phyloP scores from a whole-genome alignment of 768 basidiomycete species.

The Lactarius quietus region DNA sequence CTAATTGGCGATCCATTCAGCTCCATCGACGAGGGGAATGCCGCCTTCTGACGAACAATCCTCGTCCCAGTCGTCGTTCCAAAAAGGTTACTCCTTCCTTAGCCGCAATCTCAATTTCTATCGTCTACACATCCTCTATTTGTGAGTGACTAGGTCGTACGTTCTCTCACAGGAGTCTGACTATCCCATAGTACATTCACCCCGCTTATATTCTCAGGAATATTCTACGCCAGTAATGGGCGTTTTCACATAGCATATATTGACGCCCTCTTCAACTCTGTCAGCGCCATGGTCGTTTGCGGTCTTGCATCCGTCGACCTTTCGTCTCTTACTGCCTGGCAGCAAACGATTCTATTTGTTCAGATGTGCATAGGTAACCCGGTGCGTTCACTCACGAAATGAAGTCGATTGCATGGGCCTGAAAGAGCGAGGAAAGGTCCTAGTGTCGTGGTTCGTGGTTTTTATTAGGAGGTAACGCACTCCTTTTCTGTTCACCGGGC shows the following conservation, averaged over 20 bases:
- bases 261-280: slow-evolving; percentile 73
- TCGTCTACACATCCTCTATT: slow-evolving; percentile 44
- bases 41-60: background rate
- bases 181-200: slow-evolving; percentile 55
- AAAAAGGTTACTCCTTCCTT: slow-evolving; percentile 11
- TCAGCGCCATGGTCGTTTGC: slow-evolving; percentile 76
- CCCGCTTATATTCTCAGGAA: slow-evolving; percentile 72
- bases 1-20: background rate
- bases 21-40: too few relatives aligned
- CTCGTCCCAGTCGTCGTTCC: background rate
- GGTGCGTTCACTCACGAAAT: slow-evolving; percentile 43
- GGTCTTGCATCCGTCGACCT: slow-evolving; percentile 70
- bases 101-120: slow-evolving; percentile 44
- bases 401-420: background rate
- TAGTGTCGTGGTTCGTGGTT: slow-evolving; percentile 83
- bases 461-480: slow-evolving; percentile 60
- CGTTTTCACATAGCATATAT: slow-evolving; percentile 64
- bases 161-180: background rate
- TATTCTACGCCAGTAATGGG: slow-evolving; percentile 85
- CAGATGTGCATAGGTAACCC: slow-evolving; percentile 78
- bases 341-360: slow-evolving; percentile 66
- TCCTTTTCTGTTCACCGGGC: background rate
- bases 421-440: slow-evolving; percentile 45
- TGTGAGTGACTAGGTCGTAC: slow-evolving; percentile 34
- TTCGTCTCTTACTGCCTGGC: slow-evolving; percentile 63